phyloP scores from a whole-genome alignment of 495 filamentous ascomycete genomes.

The Thermochaetoides thermophila region DNA sequence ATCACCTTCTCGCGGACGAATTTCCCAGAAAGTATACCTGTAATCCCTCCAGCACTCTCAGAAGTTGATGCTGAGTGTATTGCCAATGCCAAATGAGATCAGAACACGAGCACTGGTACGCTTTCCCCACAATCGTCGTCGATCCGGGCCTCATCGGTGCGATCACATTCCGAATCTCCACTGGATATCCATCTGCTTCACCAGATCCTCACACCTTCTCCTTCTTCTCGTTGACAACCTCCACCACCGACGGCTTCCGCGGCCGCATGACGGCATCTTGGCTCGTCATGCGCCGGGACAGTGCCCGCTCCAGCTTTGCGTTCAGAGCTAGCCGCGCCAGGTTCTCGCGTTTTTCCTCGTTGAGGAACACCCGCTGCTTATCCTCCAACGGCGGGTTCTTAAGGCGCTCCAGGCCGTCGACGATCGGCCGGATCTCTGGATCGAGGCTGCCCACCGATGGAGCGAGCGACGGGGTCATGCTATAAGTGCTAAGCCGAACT shows the following conservation, averaged over 20 bases:
- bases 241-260: slow-evolving; percentile 25
- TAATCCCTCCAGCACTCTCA: too few relatives aligned
- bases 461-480: slow-evolving; percentile 53
- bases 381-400: slow-evolving; percentile 75
- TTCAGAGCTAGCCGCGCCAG: slow-evolving; percentile 81
- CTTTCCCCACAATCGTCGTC: too few relatives aligned
- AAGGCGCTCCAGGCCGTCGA: slow-evolving; percentile 71
- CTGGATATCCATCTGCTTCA: too few relatives aligned
- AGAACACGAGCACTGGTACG: too few relatives aligned
- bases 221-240: slow-evolving; percentile 22
- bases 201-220: slow-evolving; percentile 14
- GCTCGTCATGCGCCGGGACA: slow-evolving; percentile 73
- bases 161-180: too few relatives aligned
- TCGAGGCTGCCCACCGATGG: slow-evolving; percentile 42
- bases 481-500: slow-evolving; percentile 69
- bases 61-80: too few relatives aligned
- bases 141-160: too few relatives aligned
- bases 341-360: slow-evolving; percentile 67
- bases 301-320: slow-evolving; percentile 85
- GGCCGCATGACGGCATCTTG: slow-evolving; percentile 82
- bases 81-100: too few relatives aligned
- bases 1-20: too few relatives aligned
- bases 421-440: slow-evolving; percentile 67
- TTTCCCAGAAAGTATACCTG: too few relatives aligned
- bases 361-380: slow-evolving; percentile 73